Percentiles rank a stretch among this genome's conserved stretches.
Conservation (phyloP, 208 protist species). For the Leishmania turanica region DNA sequence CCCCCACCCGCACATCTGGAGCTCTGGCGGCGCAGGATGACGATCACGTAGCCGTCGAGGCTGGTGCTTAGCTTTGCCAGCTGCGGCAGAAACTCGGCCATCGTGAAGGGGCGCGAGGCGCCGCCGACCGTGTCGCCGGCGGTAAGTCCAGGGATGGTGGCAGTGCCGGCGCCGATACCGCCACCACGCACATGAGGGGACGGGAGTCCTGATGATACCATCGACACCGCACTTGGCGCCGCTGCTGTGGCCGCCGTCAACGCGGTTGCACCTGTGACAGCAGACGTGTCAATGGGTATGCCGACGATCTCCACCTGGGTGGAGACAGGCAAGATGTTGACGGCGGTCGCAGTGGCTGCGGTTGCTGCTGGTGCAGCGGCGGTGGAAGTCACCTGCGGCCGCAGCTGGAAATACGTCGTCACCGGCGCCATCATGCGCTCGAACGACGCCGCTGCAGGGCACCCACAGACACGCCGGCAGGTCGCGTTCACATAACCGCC, state of each 20-base stretch:
- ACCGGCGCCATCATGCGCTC: conserved; percentile 24
- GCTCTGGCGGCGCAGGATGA: conserved; percentile 23
- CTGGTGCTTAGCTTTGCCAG: conserved; percentile 32
- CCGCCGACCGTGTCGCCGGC: neutral
- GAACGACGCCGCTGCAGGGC: neutral
- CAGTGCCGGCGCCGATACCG: neutral
- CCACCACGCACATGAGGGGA: neutral
- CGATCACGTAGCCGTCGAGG: conserved; percentile 34
- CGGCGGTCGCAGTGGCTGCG: neutral
- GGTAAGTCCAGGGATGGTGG: neutral
- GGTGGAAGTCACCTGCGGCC: conserved; percentile 7
- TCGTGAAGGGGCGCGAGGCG: conserved; percentile 7
- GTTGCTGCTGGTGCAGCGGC: neutral
- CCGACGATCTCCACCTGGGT: conserved; percentile 33
- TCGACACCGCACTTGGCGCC: neutral
- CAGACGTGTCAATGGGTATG: conserved; percentile 15
- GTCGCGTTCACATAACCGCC: neutral
- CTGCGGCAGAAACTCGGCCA: conserved; percentile 24
- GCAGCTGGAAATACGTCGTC: conserved; percentile 24
- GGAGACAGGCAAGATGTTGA: conserved; percentile 11
- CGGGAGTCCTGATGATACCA: neutral
- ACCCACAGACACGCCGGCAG: neutral
- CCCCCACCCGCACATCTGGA: neutral
- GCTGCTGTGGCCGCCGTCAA: neutral
- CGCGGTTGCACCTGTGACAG: neutral